phyloP scores from a whole-genome alignment of 805 yeast species.

The Zygosaccharomyces siamensis region DNA sequence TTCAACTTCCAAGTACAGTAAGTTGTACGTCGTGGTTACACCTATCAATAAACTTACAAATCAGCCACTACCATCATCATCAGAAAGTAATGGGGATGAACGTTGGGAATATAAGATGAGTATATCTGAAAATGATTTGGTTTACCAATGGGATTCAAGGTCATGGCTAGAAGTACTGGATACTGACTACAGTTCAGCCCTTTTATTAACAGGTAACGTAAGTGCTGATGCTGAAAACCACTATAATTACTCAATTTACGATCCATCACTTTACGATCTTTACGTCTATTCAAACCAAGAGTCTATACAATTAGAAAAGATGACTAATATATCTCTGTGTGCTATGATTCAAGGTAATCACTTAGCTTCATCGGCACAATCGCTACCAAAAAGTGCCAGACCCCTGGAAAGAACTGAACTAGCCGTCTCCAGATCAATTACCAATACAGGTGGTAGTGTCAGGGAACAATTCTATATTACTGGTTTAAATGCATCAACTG shows the following conservation, averaged over 20 bases:
- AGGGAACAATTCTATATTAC: conserved; percentile 59
- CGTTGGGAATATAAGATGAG: conserved; percentile 64
- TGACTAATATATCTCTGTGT: conserved; percentile 58
- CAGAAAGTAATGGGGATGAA: conserved; percentile 7
- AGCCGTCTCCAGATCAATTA: conserved; percentile 32
- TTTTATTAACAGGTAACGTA: conserved; percentile 58
- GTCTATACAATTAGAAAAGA: conserved; percentile 32
- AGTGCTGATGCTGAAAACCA: conserved; percentile 21
- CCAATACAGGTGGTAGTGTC: conserved; percentile 44
- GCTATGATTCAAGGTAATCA: conserved; percentile 57
- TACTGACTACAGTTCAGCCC: conserved; percentile 61
- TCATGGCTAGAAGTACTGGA: conserved; percentile 58
- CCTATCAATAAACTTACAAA: conserved; percentile 23
- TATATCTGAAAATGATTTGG: conserved; percentile 55
- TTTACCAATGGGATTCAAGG: conserved; percentile 64
- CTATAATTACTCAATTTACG: conserved; percentile 22
- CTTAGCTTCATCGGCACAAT: conserved; percentile 29
- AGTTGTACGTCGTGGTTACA: conserved; percentile 26
- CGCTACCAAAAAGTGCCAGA: conserved; percentile 5
- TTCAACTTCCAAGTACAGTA: conserved; percentile 20
- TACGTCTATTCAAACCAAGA: conserved; percentile 45
- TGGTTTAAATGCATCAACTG: conserved; percentile 56
- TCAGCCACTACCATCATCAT: conserved; percentile 8
- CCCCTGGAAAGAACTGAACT: conserved; percentile 16
- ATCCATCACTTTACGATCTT: conserved; percentile 34